Percentiles rank a stretch among this genome's conserved stretches.
These are phyloP conservation scores for Eucalyptus brandiana DNA, from an alignment of 345 rosid species.

Conservation along the genomic window DNA sequence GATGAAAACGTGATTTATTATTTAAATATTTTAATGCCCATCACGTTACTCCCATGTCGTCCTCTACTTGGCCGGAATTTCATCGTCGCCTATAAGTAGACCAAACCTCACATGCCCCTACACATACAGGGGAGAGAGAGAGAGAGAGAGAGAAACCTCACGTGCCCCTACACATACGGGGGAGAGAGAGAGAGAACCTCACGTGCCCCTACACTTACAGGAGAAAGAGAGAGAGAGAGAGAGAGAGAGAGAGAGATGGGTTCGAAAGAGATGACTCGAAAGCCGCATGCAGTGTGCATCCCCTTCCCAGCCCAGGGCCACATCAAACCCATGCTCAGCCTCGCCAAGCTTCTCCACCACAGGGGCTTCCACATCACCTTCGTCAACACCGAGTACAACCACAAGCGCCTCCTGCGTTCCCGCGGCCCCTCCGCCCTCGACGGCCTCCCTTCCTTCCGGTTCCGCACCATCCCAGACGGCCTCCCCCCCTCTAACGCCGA, in stretches of 20 bases:
- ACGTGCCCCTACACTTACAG: too few relatives aligned
- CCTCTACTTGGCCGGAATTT: too few relatives aligned
- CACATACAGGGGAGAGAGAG: too few relatives aligned
- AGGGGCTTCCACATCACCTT: neutral
- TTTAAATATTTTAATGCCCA: too few relatives aligned
- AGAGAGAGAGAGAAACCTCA: neutral
- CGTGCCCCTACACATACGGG: too few relatives aligned
- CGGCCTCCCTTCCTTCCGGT: slow-evolving; percentile 17
- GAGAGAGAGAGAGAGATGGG: neutral
- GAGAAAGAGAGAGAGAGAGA: too few relatives aligned
- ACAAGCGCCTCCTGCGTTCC: neutral
- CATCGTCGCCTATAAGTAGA: too few relatives aligned
- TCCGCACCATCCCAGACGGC: slow-evolving; percentile 19
- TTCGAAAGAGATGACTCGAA: neutral
- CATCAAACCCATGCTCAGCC: neutral
- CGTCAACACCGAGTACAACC: neutral
- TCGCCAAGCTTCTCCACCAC: neutral
- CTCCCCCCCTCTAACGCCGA: slow-evolving; percentile 4
- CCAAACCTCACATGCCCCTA: too few relatives aligned
- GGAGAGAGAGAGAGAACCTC: too few relatives aligned
- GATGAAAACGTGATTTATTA: too few relatives aligned
- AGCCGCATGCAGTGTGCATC: neutral
- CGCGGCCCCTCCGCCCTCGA: neutral
- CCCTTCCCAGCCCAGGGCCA: neutral
- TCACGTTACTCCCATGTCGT: too few relatives aligned